Conservation (phyloP, 768 basidiomycete genomes). For the Phylloporus rhodoxanthus region DNA sequence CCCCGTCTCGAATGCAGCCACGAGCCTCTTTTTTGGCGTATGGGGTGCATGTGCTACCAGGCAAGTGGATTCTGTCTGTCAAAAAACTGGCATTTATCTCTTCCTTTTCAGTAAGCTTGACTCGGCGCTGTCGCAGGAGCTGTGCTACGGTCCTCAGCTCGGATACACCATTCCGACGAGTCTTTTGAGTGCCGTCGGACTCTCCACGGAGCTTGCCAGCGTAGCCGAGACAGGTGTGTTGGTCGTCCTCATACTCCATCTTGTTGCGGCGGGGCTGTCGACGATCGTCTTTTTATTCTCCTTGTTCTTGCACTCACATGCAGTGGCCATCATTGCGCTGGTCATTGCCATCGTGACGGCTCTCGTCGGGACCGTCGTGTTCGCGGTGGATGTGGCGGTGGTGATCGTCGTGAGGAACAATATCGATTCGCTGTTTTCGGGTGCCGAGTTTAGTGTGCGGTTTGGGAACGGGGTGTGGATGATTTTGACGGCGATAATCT, state of each 20-base stretch:
- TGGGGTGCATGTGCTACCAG: conserved; percentile 77
- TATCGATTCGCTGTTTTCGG: conserved; percentile 34
- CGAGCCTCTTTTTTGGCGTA: conserved; percentile 66
- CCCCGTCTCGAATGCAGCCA: conserved; percentile 48
- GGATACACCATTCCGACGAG: conserved; percentile 60
- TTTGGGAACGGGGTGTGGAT: conserved; percentile 76
- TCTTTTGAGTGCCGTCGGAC: conserved; percentile 37
- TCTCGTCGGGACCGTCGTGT: conserved; percentile 47
- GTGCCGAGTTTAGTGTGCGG: conserved; percentile 38
- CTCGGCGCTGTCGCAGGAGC: conserved; percentile 17
- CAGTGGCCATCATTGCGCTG: conserved; percentile 52
- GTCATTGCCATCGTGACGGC: conserved; percentile 52
- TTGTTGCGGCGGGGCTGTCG: conserved; percentile 55
- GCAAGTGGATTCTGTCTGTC: conserved; percentile 21
- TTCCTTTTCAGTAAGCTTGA: conserved; percentile 5
- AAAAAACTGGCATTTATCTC: background rate
- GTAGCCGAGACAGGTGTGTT: conserved; percentile 47
- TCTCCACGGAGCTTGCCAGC: conserved; percentile 41
- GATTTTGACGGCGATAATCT: conserved; percentile 48
- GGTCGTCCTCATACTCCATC: conserved; percentile 62
- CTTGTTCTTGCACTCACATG: conserved; percentile 55
- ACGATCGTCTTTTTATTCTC: conserved; percentile 47
- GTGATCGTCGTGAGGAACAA: conserved; percentile 46
- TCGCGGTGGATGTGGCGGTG: conserved; percentile 59
- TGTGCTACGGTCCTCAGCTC: conserved; percentile 59